A percentile compares a stretch with the other conserved stretches of the same genome.
Conservation (phyloP, 2,329 filamentous ascomycete species). For the Diaporthe ilicicola region DNA sequence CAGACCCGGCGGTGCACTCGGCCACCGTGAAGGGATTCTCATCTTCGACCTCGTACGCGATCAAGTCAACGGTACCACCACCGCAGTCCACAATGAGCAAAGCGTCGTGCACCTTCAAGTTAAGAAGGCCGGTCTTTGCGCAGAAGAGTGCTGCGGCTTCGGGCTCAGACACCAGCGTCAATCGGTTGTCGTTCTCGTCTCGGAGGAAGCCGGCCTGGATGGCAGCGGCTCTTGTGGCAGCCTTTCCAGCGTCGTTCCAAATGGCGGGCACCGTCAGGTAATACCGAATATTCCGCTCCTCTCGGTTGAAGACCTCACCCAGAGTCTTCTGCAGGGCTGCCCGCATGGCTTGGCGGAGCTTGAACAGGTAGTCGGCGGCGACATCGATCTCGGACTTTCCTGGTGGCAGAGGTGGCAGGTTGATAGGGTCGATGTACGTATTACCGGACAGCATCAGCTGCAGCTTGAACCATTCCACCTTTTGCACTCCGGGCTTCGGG, state of each 20-base stretch:
- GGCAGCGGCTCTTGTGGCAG: constrained; percentile 91
- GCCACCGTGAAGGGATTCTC: constrained; percentile 97
- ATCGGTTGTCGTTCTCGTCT: constrained; percentile 95
- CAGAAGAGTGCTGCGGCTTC: constrained; percentile 98
- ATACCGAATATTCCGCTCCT: constrained; percentile 97
- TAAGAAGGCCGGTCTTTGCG: constrained; percentile 93
- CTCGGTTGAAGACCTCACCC: constrained; percentile 96
- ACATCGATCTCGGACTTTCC: constrained; percentile 99
- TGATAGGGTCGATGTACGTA: constrained; percentile 99
- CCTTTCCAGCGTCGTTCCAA: constrained; percentile 99
- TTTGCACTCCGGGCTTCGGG: constrained; percentile 96
- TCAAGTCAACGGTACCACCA: constrained; percentile 98
- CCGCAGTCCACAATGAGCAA: constrained; percentile 98
- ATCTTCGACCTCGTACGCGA: constrained; percentile 98
- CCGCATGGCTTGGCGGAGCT: constrained; percentile 96
- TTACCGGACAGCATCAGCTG: constrained; percentile 99
- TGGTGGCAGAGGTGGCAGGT: constrained; percentile 93
- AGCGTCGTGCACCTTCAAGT: constrained; percentile 98
- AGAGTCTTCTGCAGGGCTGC: constrained; percentile 95
- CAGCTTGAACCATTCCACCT: constrained; percentile 99
- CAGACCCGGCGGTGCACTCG: constrained; percentile 95
- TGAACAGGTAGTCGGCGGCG: constrained; percentile 98
- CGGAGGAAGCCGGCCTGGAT: constrained; percentile 97
- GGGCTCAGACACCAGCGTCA: constrained; percentile 94
- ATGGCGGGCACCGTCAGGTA: constrained; percentile 99